Evolutionary conservation across 768 basidiomycete genomes (phyloP).

Genomic region (Mycena capillaripes): DNA sequence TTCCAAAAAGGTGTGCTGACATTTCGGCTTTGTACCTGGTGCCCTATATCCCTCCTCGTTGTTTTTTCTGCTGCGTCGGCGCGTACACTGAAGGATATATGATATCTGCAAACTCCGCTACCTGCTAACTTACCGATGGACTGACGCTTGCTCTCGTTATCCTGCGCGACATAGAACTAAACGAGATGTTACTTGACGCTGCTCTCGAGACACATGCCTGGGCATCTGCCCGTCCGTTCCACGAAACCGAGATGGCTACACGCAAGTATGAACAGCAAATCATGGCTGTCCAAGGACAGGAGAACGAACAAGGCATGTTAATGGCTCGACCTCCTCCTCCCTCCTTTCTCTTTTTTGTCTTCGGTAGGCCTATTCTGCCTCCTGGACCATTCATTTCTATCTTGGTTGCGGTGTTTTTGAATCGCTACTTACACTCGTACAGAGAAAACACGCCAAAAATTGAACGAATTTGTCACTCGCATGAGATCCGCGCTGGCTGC

Average conservation of each 20-base stretch:
- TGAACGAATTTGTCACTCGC: slow-evolving; percentile 46
- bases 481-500: slow-evolving; percentile 52
- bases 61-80: not conserved
- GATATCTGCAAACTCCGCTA: not conserved
- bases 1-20: slow-evolving; percentile 49
- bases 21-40: not conserved
- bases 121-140: not conserved
- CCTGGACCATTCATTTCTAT: not conserved
- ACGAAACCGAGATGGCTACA: slow-evolving; percentile 46
- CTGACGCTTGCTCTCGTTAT: slow-evolving; percentile 16
- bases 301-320: slow-evolving; percentile 55
- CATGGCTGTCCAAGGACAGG: slow-evolving; percentile 41
- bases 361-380: slow-evolving; percentile 30
- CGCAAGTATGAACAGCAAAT: slow-evolving; percentile 46
- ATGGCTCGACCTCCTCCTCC: slow-evolving; percentile 15
- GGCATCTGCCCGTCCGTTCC: slow-evolving; percentile 49
- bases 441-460: slow-evolving; percentile 47
- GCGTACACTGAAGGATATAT: not conserved
- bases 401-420: not conserved
- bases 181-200: slow-evolving; percentile 48
- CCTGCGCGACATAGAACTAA: slow-evolving; percentile 45
- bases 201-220: slow-evolving; percentile 53
- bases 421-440: not conserved
- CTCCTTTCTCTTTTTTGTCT: slow-evolving; percentile 10
- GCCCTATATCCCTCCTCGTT: not conserved